Base-by-base conservation (phyloP, 495 filamentous ascomycete genomes). In the Terfezia boudieri region DNA sequence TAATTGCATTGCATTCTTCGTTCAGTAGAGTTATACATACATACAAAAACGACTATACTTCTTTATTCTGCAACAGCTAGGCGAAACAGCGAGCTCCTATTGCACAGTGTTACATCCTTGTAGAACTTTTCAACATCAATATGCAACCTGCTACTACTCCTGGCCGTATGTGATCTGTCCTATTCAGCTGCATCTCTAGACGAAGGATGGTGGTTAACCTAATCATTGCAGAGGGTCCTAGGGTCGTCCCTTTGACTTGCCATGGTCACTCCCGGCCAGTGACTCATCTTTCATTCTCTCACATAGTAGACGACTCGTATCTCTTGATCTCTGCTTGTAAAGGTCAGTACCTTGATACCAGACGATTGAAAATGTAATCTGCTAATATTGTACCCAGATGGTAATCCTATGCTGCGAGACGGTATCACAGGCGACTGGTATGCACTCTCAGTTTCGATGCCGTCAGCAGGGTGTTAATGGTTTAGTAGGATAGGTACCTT, bases 321-420 rank as follows among this genome's bases (percentile, higher is more conserved):
- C 95, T 93, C 65, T 69, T 96, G 59, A 87, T 96, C 53, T 94
- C 89, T n/a, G 86, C 89, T 54, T 96, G 92, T 75, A 98, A 98
- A 76, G 86, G 87, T 92, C 68, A 55, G 64, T 54, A 46, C 17
- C 14, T 20, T 46, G 4, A 32, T 32, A 32, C 26, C 7, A 32
- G 26, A 32, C 26, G 4, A 32, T 32, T 2, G 26, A 32, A 32
- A 32, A 5, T 32, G 26, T 4, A 7, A 32, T 7, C 1, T 32
- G 26, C 26, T 54, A 16, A 17, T 9, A 16, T 11, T 32, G 4
- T 32, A 5, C 26, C 7, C 63, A 88, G 90, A 98, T 69, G 86
- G 86, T 61, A 95, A 95, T 67, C 90, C 90, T 37, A 96, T 96
- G 89, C 83, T 98, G 61, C 82, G 90, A 54, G 84, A 98, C 73